Evolutionary conservation across 345 rosid genomes (phyloP).

Genomic region (Erucastrum elatum): DNA sequence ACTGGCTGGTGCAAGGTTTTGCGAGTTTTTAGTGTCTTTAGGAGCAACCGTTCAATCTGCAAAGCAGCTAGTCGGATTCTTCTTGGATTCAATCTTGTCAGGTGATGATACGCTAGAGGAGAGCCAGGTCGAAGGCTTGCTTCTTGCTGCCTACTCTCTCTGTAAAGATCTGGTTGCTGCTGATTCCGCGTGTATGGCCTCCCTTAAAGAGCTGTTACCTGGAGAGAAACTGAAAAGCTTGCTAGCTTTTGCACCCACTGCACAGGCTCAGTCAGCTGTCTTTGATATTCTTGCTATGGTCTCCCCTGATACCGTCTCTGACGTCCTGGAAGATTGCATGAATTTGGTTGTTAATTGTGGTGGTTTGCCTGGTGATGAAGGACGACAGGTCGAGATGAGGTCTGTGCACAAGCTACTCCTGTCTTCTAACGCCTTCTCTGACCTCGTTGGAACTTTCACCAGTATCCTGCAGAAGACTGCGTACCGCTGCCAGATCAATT

Average conservation of each 20-base stretch:
- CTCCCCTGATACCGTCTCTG: constrained; percentile 53
- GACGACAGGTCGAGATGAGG: constrained; percentile 68
- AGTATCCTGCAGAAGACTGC: constrained; percentile 64
- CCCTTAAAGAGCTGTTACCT: constrained; percentile 58
- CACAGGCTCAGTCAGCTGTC: constrained; percentile 60
- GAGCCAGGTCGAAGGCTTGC: constrained; percentile 71
- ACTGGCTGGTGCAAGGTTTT: constrained; percentile 88
- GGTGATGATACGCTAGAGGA: constrained; percentile 49
- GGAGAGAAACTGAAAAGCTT: constrained; percentile 54
- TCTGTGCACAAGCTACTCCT: constrained; percentile 75
- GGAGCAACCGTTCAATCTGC: constrained; percentile 64
- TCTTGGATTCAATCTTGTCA: constrained; percentile 55
- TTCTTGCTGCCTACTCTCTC: constrained; percentile 54
- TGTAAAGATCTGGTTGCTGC: constrained; percentile 58
- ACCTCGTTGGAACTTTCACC: constrained; percentile 60
- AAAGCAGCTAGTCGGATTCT: constrained; percentile 63
- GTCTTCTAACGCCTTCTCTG: constrained; percentile 51
- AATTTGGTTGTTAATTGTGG: constrained; percentile 50
- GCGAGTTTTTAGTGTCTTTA: constrained; percentile 62
- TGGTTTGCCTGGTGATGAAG: constrained; percentile 55
- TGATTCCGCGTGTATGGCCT: constrained; percentile 50
- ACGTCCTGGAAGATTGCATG: constrained; percentile 67
- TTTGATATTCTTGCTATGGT: constrained; percentile 53
- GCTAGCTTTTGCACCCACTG: constrained; percentile 63
- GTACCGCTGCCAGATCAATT: constrained; percentile 73